Percentiles rank a stretch among this genome's conserved stretches.
Conservation (phyloP, 257 asterid genomes). For the Misopates orontium region DNA sequence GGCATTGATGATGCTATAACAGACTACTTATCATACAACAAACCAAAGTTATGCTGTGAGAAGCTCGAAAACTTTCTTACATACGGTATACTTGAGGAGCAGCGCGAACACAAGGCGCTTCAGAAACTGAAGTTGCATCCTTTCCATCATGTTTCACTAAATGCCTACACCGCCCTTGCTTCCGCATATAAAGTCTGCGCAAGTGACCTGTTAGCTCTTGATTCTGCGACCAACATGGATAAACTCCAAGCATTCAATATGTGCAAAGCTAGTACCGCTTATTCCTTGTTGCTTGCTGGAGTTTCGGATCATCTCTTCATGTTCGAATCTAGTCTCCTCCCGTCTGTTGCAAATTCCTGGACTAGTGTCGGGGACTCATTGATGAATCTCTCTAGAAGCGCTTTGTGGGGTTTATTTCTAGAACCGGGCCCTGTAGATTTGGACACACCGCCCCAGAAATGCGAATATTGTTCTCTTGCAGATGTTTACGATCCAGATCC, state of each 20-base stretch:
- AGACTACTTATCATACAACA: conserved; percentile 43
- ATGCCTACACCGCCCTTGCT: conserved; percentile 58
- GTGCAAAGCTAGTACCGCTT: conserved; percentile 57
- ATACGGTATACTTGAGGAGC: conserved; percentile 23
- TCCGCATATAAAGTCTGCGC: conserved; percentile 57
- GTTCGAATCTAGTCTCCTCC: conserved; percentile 51
- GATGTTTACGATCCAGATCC: conserved; percentile 7
- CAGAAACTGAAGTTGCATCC: conserved; percentile 38
- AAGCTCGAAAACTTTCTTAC: conserved; percentile 64
- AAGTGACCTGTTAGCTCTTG: conserved; percentile 38
- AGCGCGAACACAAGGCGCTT: conserved; percentile 8
- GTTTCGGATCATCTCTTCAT: conserved; percentile 50
- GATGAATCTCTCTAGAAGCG: conserved; percentile 39
- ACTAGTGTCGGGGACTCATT: conserved; percentile 61
- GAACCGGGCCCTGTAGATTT: neutral
- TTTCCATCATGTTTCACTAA: conserved; percentile 46
- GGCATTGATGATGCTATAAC: conserved; percentile 39
- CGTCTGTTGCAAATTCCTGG: conserved; percentile 50
- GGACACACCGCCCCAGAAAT: conserved; percentile 27
- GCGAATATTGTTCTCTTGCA: conserved; percentile 27
- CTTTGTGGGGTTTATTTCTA: conserved; percentile 25
- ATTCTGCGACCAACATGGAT: conserved; percentile 11
- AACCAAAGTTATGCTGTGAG: conserved; percentile 48
- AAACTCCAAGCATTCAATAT: conserved; percentile 40
- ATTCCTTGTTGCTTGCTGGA: conserved; percentile 65